Conservation (phyloP, 106 monocot genomes). For the Cymbidium sinense region DNA sequence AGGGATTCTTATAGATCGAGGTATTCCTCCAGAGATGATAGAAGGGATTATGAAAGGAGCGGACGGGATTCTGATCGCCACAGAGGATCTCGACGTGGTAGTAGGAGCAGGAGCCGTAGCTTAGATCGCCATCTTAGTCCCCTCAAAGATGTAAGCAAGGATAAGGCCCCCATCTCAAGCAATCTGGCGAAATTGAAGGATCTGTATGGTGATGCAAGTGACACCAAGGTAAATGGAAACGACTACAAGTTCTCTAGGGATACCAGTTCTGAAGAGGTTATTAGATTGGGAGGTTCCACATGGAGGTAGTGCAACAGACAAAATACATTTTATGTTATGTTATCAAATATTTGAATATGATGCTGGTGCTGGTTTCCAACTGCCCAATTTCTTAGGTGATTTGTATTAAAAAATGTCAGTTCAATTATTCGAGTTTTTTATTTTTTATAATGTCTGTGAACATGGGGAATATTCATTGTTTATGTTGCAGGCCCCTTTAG, state of each 20-base stretch:
- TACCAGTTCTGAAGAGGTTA: slow-evolving; percentile 67
- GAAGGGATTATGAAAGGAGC: slow-evolving; percentile 28
- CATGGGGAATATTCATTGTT: too few relatives aligned
- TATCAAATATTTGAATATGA: background rate
- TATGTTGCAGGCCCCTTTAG: too few relatives aligned
- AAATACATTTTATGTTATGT: too few relatives aligned
- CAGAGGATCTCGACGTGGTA: slow-evolving; percentile 26
- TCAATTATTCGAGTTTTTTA: too few relatives aligned
- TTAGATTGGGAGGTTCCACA: slow-evolving; percentile 63
- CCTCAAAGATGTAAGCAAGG: slow-evolving; percentile 39
- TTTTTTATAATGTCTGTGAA: too few relatives aligned
- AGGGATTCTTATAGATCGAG: slow-evolving; percentile 27
- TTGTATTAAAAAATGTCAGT: too few relatives aligned
- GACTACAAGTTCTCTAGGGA: slow-evolving; percentile 31
- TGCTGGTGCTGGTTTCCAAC: background rate
- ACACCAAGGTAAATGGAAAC: slow-evolving; percentile 29
- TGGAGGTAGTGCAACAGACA: slow-evolving; percentile 42
- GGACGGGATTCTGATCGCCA: slow-evolving; percentile 17
- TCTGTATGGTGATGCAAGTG: slow-evolving; percentile 70
- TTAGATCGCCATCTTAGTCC: slow-evolving; percentile 37
- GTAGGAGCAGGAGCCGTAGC: slow-evolving; percentile 39
- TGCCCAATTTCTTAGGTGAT: too few relatives aligned
- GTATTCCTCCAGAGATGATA: slow-evolving; percentile 25
- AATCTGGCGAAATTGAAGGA: slow-evolving; percentile 86
- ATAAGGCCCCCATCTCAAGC: slow-evolving; percentile 32